Evolutionary conservation across 192 early-diverging fungal genomes (phyloP), one percentile per base, ranked within the genome.

Genomic region (Backusella sp.): DNA sequence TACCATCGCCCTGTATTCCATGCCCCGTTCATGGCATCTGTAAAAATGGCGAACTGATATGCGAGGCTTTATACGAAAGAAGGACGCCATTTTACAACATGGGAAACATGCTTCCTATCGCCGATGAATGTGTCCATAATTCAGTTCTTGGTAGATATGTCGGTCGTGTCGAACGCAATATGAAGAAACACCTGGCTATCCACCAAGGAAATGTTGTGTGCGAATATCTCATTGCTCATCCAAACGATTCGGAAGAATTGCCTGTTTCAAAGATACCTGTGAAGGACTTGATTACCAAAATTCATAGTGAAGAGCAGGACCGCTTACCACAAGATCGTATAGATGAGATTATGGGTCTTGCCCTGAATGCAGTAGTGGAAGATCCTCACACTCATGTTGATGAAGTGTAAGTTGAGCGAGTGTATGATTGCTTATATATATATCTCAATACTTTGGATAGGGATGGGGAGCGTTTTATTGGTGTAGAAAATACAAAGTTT

Each of bases 91-190:
- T 65, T 21, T 67, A 67, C 37, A 74, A 67, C 34, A 41, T 42
- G 4, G 30, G 36, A 11, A 19, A 32, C 19, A 32, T 44, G 19
- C 23, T 74, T 30, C 73, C 73, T 68, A 46, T 74, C 46, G 59
- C 73, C 19, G 73, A 74, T 21, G 26, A 66, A 42, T 74, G 73
- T 46, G 73, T 67, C 26, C 65, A 66, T 74, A 42, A 74, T 19
- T 37, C 73, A 9, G 65, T 34, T 2, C 19, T 67, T 17, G 59
- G 36, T 14, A 67, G 37, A 44, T 37, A 66, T 44, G 73, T 74
- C 6, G 36, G 9, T 66, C 52, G 34, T 8, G 41, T 74, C 4
- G 73, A 74, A 21, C n/a, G 65, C 4, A 49, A 26, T 17, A 74
- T 74, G 11, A 62, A 42, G 46, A 42, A 65, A 3, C n/a, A 26